Base-by-base conservation (phyloP, 805 yeast genomes). In the Saccharomycopsis malanga region DNA sequence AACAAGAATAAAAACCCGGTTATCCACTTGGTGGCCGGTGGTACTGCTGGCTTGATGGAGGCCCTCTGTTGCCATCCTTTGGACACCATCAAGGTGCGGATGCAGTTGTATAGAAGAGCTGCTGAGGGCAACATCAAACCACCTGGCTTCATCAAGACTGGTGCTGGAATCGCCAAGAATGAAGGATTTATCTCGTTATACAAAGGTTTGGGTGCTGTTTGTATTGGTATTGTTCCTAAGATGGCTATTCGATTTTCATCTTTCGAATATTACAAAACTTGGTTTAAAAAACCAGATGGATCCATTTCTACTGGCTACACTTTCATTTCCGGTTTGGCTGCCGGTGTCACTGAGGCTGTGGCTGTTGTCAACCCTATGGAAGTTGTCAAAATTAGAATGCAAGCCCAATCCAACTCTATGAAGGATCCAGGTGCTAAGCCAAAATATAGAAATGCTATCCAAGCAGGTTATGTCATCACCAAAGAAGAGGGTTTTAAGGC, bases 1-100 rank as follows among this genome's bases (percentile, higher is more conserved):
- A 54, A 50, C 23, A 54, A 56, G 42, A 56, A 58, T 36, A 67
- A 66, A 48, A 67, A 66, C 45, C 58, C 81, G 21, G 76, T 79
- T 10, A 73, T 81, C 48, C 88, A 83, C 59, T 72, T 84, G 56
- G 72, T 87, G 42, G 93, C 97, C 29, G 98, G 98, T 58, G 98
- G 98, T 59, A 80, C 91, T 5, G 98, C 98, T 12, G 98, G 98
- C 50, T 72, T 91, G 52, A 87, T 89, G 62, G 98, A 91, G 72
- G 98, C 98, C n/a, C 73, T 93, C 54, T 81, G 91, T 64, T 91
- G 98, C 65, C 98, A 91, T 66, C 98, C 98, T n/a, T 75, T 91
- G 58, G 98, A 91, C 64, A 91, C 98, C 35, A 86, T 91, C 63
- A 91, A 91, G 67, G 98, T 91, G 53, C 79, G 98, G 62, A 91